Evolutionary conservation across 148 eudicot species (phyloP).

Genomic region (Agrostemma githago): DNA sequence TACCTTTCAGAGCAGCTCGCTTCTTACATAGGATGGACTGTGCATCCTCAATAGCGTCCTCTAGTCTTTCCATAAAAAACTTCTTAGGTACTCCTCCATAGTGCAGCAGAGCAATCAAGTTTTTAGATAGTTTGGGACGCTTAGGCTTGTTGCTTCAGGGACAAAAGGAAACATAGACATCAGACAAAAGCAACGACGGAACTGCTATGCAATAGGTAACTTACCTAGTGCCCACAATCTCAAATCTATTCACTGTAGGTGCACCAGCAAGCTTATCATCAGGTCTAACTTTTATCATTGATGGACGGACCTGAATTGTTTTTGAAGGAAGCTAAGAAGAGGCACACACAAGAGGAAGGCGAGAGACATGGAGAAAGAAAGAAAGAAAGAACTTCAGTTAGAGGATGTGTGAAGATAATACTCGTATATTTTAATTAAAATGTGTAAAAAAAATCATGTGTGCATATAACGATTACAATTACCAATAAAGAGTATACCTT

Average conservation of each 20-base stretch:
- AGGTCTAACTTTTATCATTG: slow-evolving; percentile 59
- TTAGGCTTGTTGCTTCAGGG: slow-evolving; percentile 55
- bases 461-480: not conserved
- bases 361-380: not conserved
- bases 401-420: not conserved
- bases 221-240: slow-evolving; percentile 69
- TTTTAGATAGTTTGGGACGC: slow-evolving; percentile 47
- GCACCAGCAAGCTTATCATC: slow-evolving; percentile 30
- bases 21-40: slow-evolving; percentile 28
- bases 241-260: slow-evolving; percentile 48
- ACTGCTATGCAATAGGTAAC: not conserved
- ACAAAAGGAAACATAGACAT: not conserved
- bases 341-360: not conserved
- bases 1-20: slow-evolving; percentile 68
- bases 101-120: slow-evolving; percentile 72
- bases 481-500: slow-evolving; percentile 35
- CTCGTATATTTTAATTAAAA: not conserved
- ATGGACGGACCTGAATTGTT: slow-evolving; percentile 55
- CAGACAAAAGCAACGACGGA: not conserved
- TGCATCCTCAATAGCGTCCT: slow-evolving; percentile 43
- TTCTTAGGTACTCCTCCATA: slow-evolving; percentile 72
- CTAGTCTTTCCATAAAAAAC: slow-evolving; percentile 43
- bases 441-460: not conserved
- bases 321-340: slow-evolving; percentile 48
- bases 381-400: not conserved